Percentiles rank a stretch among this genome's conserved stretches.
phyloP scores from a whole-genome alignment of 1,139 yeast species.

The Zygosaccharomyces sapae region DNA sequence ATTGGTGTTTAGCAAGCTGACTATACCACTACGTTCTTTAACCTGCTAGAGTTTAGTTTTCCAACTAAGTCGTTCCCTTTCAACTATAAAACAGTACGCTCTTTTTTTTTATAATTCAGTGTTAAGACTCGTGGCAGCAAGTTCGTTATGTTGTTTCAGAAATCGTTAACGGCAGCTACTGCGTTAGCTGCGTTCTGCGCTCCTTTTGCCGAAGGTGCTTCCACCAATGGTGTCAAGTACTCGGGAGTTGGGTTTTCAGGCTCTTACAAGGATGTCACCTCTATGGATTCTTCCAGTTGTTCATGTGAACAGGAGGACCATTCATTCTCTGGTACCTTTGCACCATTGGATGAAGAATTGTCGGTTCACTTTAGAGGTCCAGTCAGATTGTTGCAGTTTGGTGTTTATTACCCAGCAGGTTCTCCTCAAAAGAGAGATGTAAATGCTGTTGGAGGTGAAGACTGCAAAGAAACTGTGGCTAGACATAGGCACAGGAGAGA shows the following conservation, averaged over 20 bases:
- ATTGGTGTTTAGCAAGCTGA: no score
- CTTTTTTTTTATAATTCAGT: background rate
- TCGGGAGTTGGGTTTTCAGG: slow-evolving; percentile 75
- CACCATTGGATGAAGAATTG: slow-evolving; percentile 85
- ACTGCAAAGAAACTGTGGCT: slow-evolving; percentile 27
- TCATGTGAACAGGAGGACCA: slow-evolving; percentile 49
- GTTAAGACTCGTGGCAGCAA: slow-evolving; percentile 12
- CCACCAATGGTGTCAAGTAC: slow-evolving; percentile 66
- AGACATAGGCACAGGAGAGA: slow-evolving; percentile 52
- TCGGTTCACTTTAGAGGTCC: slow-evolving; percentile 97
- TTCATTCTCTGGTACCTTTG: slow-evolving; percentile 64
- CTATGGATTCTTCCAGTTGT: slow-evolving; percentile 67
- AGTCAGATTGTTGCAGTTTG: slow-evolving; percentile 70
- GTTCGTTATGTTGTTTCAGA: slow-evolving; percentile 7
- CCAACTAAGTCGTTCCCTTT: slow-evolving; percentile 13
- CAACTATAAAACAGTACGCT: background rate
- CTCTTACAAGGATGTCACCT: slow-evolving; percentile 65
- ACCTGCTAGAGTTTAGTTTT: background rate
- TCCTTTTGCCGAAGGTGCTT: slow-evolving; percentile 38
- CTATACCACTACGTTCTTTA: no score
- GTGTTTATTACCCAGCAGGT: slow-evolving; percentile 55
- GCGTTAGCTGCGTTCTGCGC: slow-evolving; percentile 20
- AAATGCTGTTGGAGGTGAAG: slow-evolving; percentile 23
- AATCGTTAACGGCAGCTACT: slow-evolving; percentile 7
- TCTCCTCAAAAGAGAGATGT: slow-evolving; percentile 39